Evolutionary conservation across 768 basidiomycete species (phyloP).

Genomic region (Lyophyllum decastes): DNA sequence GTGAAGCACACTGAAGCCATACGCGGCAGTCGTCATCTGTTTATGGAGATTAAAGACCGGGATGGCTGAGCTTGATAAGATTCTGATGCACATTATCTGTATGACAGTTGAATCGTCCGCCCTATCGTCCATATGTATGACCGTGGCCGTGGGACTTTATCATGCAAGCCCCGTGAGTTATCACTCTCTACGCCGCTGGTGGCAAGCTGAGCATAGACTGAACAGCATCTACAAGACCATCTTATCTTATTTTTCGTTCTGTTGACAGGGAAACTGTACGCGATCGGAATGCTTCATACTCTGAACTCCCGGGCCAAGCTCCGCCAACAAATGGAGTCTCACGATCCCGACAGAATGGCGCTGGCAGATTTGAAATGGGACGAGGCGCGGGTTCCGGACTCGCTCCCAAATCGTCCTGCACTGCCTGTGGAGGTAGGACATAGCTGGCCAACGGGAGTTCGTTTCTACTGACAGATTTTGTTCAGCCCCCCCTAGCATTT

Average conservation of each 20-base stretch:
- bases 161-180: constrained; percentile 35
- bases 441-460: neutral
- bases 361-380: constrained; percentile 39
- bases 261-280: constrained; percentile 51
- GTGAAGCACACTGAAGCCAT: neutral
- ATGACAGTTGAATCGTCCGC: constrained; percentile 40
- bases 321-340: constrained; percentile 37
- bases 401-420: neutral
- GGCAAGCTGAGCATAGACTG: neutral
- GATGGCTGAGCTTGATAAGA: constrained; percentile 37
- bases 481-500: constrained; percentile 3
- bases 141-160: constrained; percentile 35
- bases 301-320: constrained; percentile 36
- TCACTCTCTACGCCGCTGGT: neutral
- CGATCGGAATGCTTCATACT: constrained; percentile 40
- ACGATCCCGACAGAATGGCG: constrained; percentile 42
- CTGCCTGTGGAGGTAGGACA: constrained; percentile 3
- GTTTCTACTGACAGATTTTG: neutral
- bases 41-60: constrained; percentile 42
- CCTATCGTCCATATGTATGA: constrained; percentile 35
- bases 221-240: constrained; percentile 33
- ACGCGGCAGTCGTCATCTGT: constrained; percentile 35
- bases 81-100: constrained; percentile 37
- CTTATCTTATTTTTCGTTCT: constrained; percentile 50
- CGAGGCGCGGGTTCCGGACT: constrained; percentile 4